Conservation (phyloP, 1,284 basidiomycete genomes). For the Cryptococcus sp. region DNA sequence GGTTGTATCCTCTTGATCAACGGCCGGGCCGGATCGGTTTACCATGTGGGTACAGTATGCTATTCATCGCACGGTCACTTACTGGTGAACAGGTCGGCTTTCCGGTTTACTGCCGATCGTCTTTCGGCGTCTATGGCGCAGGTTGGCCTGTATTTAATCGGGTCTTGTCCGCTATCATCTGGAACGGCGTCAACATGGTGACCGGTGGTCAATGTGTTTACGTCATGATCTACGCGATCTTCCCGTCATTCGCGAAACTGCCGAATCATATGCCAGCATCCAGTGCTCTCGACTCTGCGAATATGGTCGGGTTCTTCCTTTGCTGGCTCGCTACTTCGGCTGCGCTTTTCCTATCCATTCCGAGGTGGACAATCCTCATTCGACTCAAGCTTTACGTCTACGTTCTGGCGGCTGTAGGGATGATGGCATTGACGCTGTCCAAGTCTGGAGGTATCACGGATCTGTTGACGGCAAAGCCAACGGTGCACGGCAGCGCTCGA, state of each 20-base stretch:
- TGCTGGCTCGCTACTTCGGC: conserved; percentile 77
- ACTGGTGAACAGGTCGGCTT: conserved; percentile 63
- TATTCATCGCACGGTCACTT: background rate
- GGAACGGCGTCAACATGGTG: conserved; percentile 52
- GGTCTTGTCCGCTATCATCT: conserved; percentile 64
- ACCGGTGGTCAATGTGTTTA: conserved; percentile 61
- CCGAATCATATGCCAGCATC: conserved; percentile 67
- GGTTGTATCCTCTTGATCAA: conserved; percentile 34
- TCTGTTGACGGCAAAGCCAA: conserved; percentile 73
- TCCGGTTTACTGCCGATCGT: conserved; percentile 67
- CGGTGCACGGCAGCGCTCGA: conserved; percentile 53
- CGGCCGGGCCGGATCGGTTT: conserved; percentile 33
- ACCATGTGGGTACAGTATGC: conserved; percentile 27
- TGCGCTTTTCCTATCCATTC: conserved; percentile 72
- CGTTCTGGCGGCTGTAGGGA: conserved; percentile 21
- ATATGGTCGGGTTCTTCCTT: conserved; percentile 70
- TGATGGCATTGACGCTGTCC: conserved; percentile 26
- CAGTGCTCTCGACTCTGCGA: conserved; percentile 56
- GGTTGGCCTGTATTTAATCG: conserved; percentile 78
- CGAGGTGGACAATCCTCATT: conserved; percentile 55
- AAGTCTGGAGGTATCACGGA: conserved; percentile 60
- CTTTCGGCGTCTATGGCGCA: conserved; percentile 74
- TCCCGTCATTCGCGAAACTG: conserved; percentile 68
- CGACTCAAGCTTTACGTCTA: conserved; percentile 32
- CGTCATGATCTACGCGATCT: conserved; percentile 69